phyloP scores from a whole-genome alignment of 495 filamentous ascomycete genomes.

The Elasticomyces elasticus region DNA sequence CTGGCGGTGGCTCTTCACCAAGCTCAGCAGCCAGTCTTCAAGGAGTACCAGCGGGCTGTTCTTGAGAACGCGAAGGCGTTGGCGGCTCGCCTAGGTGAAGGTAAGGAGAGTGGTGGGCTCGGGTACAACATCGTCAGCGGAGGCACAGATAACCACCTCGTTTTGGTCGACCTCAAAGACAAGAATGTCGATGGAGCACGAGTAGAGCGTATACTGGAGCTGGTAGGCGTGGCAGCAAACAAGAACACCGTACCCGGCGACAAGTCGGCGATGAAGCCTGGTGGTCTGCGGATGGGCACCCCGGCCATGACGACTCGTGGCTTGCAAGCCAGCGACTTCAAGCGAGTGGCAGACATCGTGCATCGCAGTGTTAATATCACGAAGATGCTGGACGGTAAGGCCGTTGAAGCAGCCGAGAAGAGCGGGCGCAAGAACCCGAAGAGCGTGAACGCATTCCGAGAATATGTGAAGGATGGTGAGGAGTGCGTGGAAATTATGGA shows the following conservation, averaged over 20 bases:
- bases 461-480: constrained; percentile 73
- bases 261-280: constrained; percentile 91
- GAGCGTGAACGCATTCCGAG: constrained; percentile 74
- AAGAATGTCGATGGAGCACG: constrained; percentile 81
- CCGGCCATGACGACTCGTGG: constrained; percentile 98
- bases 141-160: constrained; percentile 97
- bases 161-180: constrained; percentile 80
- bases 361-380: constrained; percentile 82
- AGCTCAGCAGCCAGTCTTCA: constrained; percentile 86
- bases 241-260: constrained; percentile 98
- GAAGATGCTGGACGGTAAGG: constrained; percentile 69
- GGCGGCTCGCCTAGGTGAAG: constrained; percentile 49
- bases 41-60: constrained; percentile 88
- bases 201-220: constrained; percentile 92
- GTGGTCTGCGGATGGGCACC: constrained; percentile 89
- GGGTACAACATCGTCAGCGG: constrained; percentile 90
- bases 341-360: constrained; percentile 84
- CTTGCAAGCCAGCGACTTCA: constrained; percentile 78
- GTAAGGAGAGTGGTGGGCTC: constrained; percentile 52
- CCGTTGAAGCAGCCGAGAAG: constrained; percentile 62
- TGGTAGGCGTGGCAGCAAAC: constrained; percentile 98
- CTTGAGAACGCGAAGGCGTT: constrained; percentile 86
- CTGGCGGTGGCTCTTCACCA: constrained; percentile 95
- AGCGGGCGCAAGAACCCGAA: constrained; percentile 70
- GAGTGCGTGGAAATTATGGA: constrained; percentile 76